Conservation (phyloP, 1,139 yeast genomes). For the Eremothecium cymbalariae region DNA sequence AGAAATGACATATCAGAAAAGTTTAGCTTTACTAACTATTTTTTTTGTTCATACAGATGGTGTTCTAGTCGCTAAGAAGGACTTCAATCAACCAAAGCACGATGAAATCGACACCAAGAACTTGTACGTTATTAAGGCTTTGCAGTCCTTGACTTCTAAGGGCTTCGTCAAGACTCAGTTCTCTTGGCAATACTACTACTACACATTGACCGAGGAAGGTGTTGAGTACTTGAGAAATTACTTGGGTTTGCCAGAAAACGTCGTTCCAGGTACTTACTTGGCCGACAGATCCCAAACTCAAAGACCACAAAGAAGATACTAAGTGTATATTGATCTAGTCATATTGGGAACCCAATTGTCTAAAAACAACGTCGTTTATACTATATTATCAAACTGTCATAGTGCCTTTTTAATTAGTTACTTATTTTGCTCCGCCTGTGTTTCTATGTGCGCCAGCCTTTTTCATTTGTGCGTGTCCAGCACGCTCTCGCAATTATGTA, state of each 20-base stretch:
- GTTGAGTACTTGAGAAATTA: conserved; percentile 96
- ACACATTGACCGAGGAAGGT: conserved; percentile 99
- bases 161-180: conserved; percentile 99
- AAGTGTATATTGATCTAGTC: conserved; percentile 11
- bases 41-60: conserved; percentile 71
- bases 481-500: too few species aligned
- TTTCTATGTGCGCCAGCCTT: too few species aligned
- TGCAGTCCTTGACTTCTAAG: conserved; percentile 97
- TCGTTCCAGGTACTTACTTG: conserved; percentile 98
- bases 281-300: conserved; percentile 85
- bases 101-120: conserved; percentile 97
- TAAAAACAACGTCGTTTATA: conserved; percentile 5
- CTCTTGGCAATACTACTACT: conserved; percentile 99
- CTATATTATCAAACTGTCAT: too few species aligned
- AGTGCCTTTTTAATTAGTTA: too few species aligned
- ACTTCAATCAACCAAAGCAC: conserved; percentile 95
- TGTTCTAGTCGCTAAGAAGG: conserved; percentile 99
- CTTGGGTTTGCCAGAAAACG: conserved; percentile 97
- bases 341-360: conserved; percentile 1
- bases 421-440: too few species aligned
- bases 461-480: too few species aligned
- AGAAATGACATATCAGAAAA: too few species aligned
- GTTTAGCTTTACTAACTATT: conserved; percentile 27
- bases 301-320: conserved; percentile 48
- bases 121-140: conserved; percentile 98